Base-by-base conservation (phyloP, 306 rosid genomes). In the Acacia acuminata region DNA sequence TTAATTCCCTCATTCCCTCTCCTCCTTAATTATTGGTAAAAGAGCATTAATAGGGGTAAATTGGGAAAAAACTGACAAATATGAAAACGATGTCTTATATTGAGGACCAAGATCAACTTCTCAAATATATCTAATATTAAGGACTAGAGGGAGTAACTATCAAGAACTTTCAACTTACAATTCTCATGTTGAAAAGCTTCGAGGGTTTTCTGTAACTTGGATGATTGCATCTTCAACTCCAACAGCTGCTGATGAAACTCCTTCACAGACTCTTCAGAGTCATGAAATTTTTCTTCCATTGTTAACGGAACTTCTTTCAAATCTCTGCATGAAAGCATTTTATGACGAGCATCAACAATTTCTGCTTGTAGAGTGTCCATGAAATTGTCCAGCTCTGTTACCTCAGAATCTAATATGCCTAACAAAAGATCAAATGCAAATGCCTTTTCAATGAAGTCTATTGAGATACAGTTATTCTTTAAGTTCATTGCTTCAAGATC, bases 331-430 rank as follows among this genome's bases (percentile, higher is more conserved):
- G 97, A 90, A 85, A 89, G 90, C 80, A 90, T 86, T 82, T 81
- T 88, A 67, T 53, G 87, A 86, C 83, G 94, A 78, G 94, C 94
- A 79, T 88, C 88, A 82, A 91, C 79, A 38, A 89, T 87, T 84
- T 90, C 97, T 79, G 81, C 90, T 78, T 84, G 90, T 80, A 94
- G 88, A 81, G 87, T 84, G 72, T 79, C 97, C 94, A 92, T 87
- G 93, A 89, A 90, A 86, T 77, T 72, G 87, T 88, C 94, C 88
- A 96, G 89, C 91, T 89, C 97, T 90, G 90, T 90, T 83, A 89
- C 97, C 93, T 94, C 99, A 17, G 93, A 90, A 83, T 90, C 93
- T 75, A 96, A 90, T 82, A 96, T 81, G 79, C 87, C 88, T 56
- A 93, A 94, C 89, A 92, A 88, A 53, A 91, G 89, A 87, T 92